phyloP scores from a whole-genome alignment of 164 flowering plant genomes.

The Vitis vinifera region ASM3070453v1 NC_081810.1:563001-563500 shows the following conservation, averaged over 20 bases:
- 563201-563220: not conserved
- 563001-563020: not conserved
- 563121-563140: slow-evolving; percentile 13
- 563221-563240: no score
- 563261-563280: not conserved
- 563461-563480: no score
- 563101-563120: slow-evolving; percentile 14
- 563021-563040: not conserved
- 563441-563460: no score
- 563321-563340: no score
- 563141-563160: slow-evolving; percentile 8
- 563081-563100: not conserved
- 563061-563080: not conserved
- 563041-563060: not conserved
- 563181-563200: not conserved
- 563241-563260: not conserved
- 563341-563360: no score
- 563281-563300: not conserved
- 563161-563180: slow-evolving; percentile 13
- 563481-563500: no score
- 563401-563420: no score
- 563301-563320: not conserved
- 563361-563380: no score
- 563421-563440: no score
- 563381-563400: no score